These are phyloP conservation scores for Wallacemonas sp. DNA, from an alignment of 208 protist genomes.

Conservation along the genomic window DNA sequence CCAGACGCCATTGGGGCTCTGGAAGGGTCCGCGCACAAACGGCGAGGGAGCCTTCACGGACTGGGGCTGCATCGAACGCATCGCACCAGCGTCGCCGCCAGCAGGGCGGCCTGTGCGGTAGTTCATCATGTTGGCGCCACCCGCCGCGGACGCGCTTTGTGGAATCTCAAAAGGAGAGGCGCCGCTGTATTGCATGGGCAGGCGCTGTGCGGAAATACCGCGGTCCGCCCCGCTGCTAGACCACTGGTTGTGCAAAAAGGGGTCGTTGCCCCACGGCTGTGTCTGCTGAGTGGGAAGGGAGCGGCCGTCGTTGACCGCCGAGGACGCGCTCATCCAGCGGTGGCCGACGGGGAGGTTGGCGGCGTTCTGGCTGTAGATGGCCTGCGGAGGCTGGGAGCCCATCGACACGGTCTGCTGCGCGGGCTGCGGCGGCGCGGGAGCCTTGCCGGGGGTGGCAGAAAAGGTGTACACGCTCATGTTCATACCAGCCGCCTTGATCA, in stretches of 20 bases:
- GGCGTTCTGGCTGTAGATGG: conserved; percentile 51
- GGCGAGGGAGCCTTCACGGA: conserved; percentile 15
- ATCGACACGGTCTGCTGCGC: conserved; percentile 9
- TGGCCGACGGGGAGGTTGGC: conserved; percentile 29
- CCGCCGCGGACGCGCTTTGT: background rate
- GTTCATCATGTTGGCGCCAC: background rate
- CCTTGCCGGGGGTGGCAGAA: conserved; percentile 56
- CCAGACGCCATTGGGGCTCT: conserved; percentile 52
- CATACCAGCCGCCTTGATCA: conserved; percentile 27
- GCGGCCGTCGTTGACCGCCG: background rate
- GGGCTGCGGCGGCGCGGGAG: conserved; percentile 25
- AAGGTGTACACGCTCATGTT: conserved; percentile 40
- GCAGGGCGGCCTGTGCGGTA: background rate
- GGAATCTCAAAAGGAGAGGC: background rate
- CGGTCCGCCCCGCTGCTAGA: conserved; percentile 1
- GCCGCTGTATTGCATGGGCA: background rate
- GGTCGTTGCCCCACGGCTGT: background rate
- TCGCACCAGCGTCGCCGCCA: background rate
- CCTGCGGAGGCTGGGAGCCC: conserved; percentile 23
- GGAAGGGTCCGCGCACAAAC: conserved; percentile 29
- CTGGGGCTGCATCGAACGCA: conserved; percentile 1
- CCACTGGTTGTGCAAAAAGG: background rate
- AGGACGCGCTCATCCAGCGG: conserved; percentile 17
- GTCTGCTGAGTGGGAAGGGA: background rate
- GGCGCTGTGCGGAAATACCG: background rate